phyloP scores from a whole-genome alignment of 2,329 filamentous ascomycete genomes.

The Aureobasidium vineae region DNA sequence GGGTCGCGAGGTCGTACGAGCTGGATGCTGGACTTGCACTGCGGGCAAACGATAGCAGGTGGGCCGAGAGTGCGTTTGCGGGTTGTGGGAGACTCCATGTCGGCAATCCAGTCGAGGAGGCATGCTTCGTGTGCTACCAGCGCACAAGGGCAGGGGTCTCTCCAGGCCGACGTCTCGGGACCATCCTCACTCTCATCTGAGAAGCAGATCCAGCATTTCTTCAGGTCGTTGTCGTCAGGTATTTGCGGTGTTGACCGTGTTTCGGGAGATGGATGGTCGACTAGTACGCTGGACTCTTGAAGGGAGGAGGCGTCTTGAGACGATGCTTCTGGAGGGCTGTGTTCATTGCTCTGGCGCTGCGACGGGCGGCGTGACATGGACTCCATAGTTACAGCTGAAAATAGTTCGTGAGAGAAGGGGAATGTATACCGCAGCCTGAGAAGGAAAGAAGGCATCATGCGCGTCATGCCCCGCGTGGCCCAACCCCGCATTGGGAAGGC shows the following conservation, averaged over 20 bases:
- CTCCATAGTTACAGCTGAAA: background rate
- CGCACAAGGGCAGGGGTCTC: constrained; percentile 85
- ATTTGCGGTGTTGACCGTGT: background rate
- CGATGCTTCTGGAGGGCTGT: background rate
- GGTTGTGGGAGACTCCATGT: constrained; percentile 66
- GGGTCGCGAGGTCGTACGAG: constrained; percentile 72
- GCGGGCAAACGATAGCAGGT: constrained; percentile 74
- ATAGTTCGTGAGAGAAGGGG: background rate
- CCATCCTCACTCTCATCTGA: constrained; percentile 63
- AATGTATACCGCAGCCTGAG: background rate
- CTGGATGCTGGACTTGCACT: constrained; percentile 80
- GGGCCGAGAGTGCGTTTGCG: constrained; percentile 46
- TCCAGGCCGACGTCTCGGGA: constrained; percentile 67
- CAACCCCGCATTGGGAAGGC: constrained; percentile 8
- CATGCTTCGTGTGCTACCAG: constrained; percentile 88
- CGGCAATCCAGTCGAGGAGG: constrained; percentile 89
- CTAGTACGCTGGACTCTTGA: constrained; percentile 18
- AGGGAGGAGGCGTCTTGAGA: background rate
- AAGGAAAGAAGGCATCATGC: background rate
- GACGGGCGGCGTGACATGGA: constrained; percentile 12
- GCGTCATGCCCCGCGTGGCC: constrained; percentile 12
- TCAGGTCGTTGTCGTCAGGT: constrained; percentile 40
- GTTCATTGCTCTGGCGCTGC: constrained; percentile 9
- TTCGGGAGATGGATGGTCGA: constrained; percentile 3
- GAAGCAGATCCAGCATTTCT: constrained; percentile 70